These are phyloP conservation scores for Scedosporium dehoogii DNA, from an alignment of 2,329 filamentous ascomycete genomes.

Conservation along the genomic window DNA sequence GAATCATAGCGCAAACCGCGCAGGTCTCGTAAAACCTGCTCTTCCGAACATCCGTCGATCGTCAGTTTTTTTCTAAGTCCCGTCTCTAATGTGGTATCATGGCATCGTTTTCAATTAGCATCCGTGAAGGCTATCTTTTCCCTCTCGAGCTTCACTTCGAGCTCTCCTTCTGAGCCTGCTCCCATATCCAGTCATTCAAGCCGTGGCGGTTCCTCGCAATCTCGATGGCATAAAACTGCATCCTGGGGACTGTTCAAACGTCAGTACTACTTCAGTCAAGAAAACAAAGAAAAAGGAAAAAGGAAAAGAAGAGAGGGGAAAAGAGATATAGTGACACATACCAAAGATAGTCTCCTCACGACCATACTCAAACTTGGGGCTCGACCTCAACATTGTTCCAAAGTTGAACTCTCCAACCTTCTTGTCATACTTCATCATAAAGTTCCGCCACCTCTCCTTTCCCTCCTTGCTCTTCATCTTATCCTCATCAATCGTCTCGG, in stretches of 20 bases:
- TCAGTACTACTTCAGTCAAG: not conserved
- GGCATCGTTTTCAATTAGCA: not conserved
- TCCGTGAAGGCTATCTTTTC: not conserved
- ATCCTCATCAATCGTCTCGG: slow-evolving; percentile 74
- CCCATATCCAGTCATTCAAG: slow-evolving; percentile 95
- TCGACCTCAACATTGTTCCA: slow-evolving; percentile 80
- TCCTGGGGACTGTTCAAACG: slow-evolving; percentile 35
- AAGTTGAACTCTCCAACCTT: slow-evolving; percentile 97
- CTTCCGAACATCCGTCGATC: no score
- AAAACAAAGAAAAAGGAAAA: no score
- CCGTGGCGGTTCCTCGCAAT: slow-evolving; percentile 64
- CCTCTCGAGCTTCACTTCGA: not conserved
- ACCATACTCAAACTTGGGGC: slow-evolving; percentile 73
- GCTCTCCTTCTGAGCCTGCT: slow-evolving; percentile 56
- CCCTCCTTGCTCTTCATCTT: slow-evolving; percentile 95
- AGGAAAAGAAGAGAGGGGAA: not conserved
- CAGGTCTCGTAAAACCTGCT: no score
- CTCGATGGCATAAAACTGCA: slow-evolving; percentile 47
- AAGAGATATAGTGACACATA: slow-evolving; percentile 26
- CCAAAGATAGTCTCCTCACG: slow-evolving; percentile 88
- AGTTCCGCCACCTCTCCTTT: slow-evolving; percentile 91
- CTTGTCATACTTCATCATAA: slow-evolving; percentile 90
- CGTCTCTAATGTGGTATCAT: no score
- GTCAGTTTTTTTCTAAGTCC: no score
- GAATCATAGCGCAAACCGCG: no score